Conservation (phyloP, 2,329 filamentous ascomycete genomes). For the Aspergillus sp. region DNA sequence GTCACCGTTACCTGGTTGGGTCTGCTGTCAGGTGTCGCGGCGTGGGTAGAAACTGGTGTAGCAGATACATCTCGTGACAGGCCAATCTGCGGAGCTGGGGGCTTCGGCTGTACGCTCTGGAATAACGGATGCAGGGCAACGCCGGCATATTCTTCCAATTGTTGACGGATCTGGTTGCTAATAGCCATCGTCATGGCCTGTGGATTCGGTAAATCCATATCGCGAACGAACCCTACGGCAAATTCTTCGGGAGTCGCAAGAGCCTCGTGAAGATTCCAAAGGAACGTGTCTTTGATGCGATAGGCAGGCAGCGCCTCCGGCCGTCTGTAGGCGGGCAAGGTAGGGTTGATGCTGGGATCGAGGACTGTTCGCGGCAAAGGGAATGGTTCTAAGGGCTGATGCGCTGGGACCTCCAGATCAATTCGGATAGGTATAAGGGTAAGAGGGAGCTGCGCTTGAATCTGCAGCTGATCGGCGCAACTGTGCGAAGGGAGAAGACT, state of each 20-base stretch:
- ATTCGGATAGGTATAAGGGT: conserved; percentile 95
- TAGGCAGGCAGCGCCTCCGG: conserved; percentile 81
- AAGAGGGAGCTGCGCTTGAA: conserved; percentile 75
- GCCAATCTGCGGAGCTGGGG: conserved; percentile 32
- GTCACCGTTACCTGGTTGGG: conserved; percentile 31
- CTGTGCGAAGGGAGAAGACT: conserved; percentile 21
- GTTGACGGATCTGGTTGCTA: conserved; percentile 89
- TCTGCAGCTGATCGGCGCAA: conserved; percentile 62
- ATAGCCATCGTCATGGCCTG: conserved; percentile 73
- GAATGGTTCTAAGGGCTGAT: conserved; percentile 51
- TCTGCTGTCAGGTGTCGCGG: conserved; percentile 61
- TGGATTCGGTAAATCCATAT: conserved; percentile 84
- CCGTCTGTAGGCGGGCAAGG: conserved; percentile 73
- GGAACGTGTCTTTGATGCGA: conserved; percentile 88
- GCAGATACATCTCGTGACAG: conserved; percentile 58
- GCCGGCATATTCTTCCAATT: conserved; percentile 93
- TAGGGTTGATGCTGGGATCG: conserved; percentile 58
- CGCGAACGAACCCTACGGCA: conserved; percentile 84
- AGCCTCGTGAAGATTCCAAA: conserved; percentile 97
- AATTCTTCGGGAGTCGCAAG: conserved; percentile 95
- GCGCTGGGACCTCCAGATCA: conserved; percentile 86
- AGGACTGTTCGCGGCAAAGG: conserved; percentile 46
- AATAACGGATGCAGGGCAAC: conserved; percentile 93
- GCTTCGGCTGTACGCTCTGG: conserved; percentile 53
- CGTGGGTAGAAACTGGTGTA: conserved; percentile 51